These are phyloP conservation scores for Pestalotiopsis sp. DNA, from an alignment of 2,329 filamentous ascomycete genomes.

Conservation along the genomic window DNA sequence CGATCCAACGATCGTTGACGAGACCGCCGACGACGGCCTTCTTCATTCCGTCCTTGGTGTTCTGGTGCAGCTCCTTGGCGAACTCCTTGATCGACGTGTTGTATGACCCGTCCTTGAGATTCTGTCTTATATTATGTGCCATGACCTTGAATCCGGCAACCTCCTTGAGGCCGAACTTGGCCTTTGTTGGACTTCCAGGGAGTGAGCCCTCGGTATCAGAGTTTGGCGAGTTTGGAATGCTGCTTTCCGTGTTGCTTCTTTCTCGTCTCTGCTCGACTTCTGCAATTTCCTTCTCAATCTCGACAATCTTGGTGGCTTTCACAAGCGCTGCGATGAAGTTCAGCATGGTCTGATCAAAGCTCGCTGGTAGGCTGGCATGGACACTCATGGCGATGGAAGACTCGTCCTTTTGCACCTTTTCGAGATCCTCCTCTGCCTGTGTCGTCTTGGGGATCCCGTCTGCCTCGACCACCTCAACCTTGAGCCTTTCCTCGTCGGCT, in stretches of 20 bases:
- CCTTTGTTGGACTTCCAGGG: background rate
- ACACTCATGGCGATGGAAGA: slow-evolving; percentile 45
- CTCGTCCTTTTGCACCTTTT: slow-evolving; percentile 44
- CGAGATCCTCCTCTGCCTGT: slow-evolving; percentile 38
- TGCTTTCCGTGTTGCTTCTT: background rate
- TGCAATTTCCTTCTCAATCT: slow-evolving; percentile 45
- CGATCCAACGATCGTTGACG: slow-evolving; percentile 56
- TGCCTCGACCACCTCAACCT: slow-evolving; percentile 38
- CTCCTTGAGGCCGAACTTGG: slow-evolving; percentile 10
- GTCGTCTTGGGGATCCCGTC: slow-evolving; percentile 43
- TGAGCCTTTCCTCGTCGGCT: slow-evolving; percentile 32
- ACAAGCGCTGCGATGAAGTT: slow-evolving; percentile 54
- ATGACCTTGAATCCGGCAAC: slow-evolving; percentile 6
- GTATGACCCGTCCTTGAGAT: slow-evolving; percentile 29
- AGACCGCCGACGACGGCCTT: slow-evolving; percentile 44
- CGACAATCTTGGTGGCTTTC: slow-evolving; percentile 58
- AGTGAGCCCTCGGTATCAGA: background rate
- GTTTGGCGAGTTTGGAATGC: slow-evolving; percentile 2
- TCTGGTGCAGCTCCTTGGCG: slow-evolving; percentile 17
- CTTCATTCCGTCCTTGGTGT: slow-evolving; percentile 44
- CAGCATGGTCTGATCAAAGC: slow-evolving; percentile 51
- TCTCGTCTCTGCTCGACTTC: slow-evolving; percentile 14
- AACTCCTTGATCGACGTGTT: slow-evolving; percentile 5
- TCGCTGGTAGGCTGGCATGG: slow-evolving; percentile 48
- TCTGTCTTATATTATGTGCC: slow-evolving; percentile 15